Conservation (phyloP, 148 eudicot genomes). For the Selenicereus undatus region DNA sequence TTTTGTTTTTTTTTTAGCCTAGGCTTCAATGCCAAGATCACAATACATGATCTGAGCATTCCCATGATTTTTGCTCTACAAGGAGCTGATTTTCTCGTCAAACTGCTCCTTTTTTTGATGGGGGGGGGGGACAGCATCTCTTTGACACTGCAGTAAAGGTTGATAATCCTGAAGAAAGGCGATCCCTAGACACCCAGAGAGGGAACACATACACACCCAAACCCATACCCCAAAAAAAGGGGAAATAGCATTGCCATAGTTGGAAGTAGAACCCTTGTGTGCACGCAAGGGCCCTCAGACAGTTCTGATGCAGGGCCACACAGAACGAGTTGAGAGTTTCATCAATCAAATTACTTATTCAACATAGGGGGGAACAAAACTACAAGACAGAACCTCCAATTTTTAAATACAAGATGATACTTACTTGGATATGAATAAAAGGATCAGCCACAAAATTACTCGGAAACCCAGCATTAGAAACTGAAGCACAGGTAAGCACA, state of each 20-base stretch:
- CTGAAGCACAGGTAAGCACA: conserved; percentile 76
- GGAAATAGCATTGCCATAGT: neutral
- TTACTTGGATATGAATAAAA: conserved; percentile 75
- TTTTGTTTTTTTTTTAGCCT: neutral
- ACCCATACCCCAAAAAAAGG: neutral
- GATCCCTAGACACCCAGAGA: neutral
- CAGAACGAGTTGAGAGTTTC: neutral
- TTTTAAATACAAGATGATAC: neutral
- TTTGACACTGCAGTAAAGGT: neutral
- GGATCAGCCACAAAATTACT: conserved; percentile 99
- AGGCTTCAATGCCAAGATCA: neutral
- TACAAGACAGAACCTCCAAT: neutral
- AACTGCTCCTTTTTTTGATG: neutral
- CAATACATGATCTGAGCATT: neutral
- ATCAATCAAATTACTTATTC: neutral
- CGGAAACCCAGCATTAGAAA: conserved; percentile 69
- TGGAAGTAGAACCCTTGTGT: neutral
- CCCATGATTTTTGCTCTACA: neutral
- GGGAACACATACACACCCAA: neutral
- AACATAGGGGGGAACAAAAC: neutral
- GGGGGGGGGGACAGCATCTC: neutral
- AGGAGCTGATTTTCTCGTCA: neutral
- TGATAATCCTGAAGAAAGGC: neutral
- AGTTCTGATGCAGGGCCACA: neutral
- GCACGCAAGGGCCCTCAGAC: neutral